Conservation (phyloP, 2,329 filamentous ascomycete genomes). For the Pseudogymnoascus sp. region DNA sequence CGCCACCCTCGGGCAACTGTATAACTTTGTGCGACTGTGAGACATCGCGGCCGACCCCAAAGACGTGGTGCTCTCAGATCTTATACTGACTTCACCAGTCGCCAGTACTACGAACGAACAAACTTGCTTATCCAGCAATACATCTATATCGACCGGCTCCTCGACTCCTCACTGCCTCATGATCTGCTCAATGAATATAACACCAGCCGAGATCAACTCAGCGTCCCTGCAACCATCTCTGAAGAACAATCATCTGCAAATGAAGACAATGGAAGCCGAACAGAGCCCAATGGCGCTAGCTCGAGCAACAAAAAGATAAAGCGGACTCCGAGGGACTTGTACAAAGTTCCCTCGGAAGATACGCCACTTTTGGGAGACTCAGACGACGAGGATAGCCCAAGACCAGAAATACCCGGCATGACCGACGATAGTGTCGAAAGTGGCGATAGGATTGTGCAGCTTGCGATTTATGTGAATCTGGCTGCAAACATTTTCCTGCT, state of each 20-base stretch:
- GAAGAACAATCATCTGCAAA: conserved; percentile 48
- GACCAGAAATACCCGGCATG: conserved; percentile 59
- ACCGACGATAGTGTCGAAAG: conserved; percentile 69
- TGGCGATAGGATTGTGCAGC: conserved; percentile 66
- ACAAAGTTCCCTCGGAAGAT: conserved; percentile 60
- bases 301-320: conserved; percentile 49
- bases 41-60: neutral
- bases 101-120: conserved; percentile 80
- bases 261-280: conserved; percentile 18
- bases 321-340: conserved; percentile 78
- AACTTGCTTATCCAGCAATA: conserved; percentile 89
- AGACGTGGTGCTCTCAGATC: neutral
- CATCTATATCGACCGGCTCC: conserved; percentile 81
- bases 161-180: conserved; percentile 89
- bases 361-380: conserved; percentile 51
- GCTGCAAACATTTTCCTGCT: conserved; percentile 52
- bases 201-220: conserved; percentile 39
- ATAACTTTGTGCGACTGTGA: neutral
- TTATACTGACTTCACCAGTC: conserved; percentile 36
- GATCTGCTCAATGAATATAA: conserved; percentile 87
- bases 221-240: conserved; percentile 67
- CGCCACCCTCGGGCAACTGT: neutral
- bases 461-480: conserved; percentile 72
- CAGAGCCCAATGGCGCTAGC: conserved; percentile 13
- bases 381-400: conserved; percentile 39